Evolutionary conservation across 495 filamentous ascomycete species (phyloP), one percentile per base, ranked within the genome.

Genomic region (Durotheca rogersii): DNA sequence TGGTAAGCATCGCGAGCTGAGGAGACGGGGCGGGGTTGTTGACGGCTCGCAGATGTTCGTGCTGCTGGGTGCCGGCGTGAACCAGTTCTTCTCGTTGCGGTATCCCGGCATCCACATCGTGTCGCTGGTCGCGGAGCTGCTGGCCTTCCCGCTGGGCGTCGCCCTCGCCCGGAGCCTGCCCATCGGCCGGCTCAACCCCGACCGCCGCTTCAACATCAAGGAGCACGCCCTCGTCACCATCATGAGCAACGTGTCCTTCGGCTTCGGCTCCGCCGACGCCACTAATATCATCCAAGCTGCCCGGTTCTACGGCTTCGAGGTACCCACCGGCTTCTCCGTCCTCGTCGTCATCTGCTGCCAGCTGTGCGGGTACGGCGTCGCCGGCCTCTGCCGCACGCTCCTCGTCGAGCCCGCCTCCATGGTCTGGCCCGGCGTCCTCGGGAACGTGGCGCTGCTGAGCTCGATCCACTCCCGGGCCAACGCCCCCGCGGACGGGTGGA

Each of bases 241-340:
- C 39, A 65, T 67, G 61, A 60, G 50, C 39, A 61, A 61, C 35
- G 57, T 65, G 14, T 63, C 55, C 6, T 61, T 62, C 41, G 61
- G 61, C 5, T 64, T 69, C 37, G 62, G 64, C 17, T 69, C 62
- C 11, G 71, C 72, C 4, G 71, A 74, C 17, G 50, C 72, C 6
- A 76, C 72, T 5, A 76, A 69, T 43, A 67, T 76, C 18, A 68
- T 76, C 41, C 72, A 76, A 48, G 70, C 72, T 4, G 56, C 69
- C 2, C 70, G 59, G 41, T 74, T 75, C 47, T 66, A 68, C 16
- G 74, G 73, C 41, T 72, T 73, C 20, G 64, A 70, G 32, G 68
- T 71, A 14, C 61, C 66, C 25, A 65, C 72, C 15, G 68, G 71
- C 4, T 75, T 73, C 50, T 70, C 67, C 4, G 58, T 76, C n/a